Conservation (phyloP, 495 filamentous ascomycete genomes). For the Hapsidospora chrysogenum region DNA sequence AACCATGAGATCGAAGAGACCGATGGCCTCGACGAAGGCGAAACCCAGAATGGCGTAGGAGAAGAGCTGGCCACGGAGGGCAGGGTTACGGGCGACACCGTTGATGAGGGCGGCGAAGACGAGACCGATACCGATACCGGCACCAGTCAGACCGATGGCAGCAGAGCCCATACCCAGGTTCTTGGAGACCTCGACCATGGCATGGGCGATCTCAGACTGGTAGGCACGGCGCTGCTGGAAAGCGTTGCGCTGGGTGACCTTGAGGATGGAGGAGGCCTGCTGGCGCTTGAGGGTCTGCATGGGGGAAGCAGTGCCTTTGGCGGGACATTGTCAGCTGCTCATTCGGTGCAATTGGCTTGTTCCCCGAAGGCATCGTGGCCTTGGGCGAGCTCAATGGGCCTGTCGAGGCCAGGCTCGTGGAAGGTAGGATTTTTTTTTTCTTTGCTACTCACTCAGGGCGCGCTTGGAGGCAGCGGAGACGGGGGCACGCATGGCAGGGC, state of each 20-base stretch:
- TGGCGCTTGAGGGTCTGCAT: constrained; percentile 52
- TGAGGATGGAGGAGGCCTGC: constrained; percentile 38
- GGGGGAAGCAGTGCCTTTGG: constrained; percentile 27
- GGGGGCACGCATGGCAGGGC: constrained; percentile 46
- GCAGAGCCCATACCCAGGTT: constrained; percentile 75
- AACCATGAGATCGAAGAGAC: constrained; percentile 89
- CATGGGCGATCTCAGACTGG: constrained; percentile 67
- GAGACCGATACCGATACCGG: constrained; percentile 84
- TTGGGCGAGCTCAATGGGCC: constrained; percentile 4
- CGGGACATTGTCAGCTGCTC: constrained; percentile 11
- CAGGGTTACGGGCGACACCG: constrained; percentile 76
- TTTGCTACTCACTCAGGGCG: constrained; percentile 45
- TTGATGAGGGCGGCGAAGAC: constrained; percentile 77
- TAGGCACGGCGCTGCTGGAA: constrained; percentile 54
- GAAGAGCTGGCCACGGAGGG: constrained; percentile 81
- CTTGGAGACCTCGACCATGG: constrained; percentile 77
- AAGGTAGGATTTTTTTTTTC: constrained; percentile 5
- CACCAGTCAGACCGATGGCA: constrained; percentile 79
- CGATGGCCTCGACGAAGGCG: constrained; percentile 86
- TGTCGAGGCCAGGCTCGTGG: constrained; percentile 2
- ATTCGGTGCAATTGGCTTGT: background rate
- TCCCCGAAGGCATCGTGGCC: background rate
- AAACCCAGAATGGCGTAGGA: constrained; percentile 87
- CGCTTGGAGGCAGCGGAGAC: constrained; percentile 48
- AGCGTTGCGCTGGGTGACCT: constrained; percentile 44